Conservation (phyloP, 163 green algal genomes). For the Volvox carteri region DNA sequence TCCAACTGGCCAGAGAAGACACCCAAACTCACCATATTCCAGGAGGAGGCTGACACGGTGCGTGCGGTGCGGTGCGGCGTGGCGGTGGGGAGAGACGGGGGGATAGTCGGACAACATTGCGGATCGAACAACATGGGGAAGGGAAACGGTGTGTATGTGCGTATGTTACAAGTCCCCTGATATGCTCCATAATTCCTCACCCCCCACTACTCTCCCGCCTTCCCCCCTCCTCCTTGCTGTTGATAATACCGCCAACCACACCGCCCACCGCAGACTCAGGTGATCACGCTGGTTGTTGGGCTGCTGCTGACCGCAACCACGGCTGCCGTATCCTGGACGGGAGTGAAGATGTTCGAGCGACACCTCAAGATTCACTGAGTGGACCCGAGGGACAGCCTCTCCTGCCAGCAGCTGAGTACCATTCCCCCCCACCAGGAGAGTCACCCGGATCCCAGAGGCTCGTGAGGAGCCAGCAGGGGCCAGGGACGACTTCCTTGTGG, state of each 20-base stretch:
- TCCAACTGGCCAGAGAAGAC: constrained; percentile 57
- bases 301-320: constrained; percentile 18
- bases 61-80: neutral
- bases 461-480: too few species aligned
- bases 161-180: neutral
- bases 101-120: too few species aligned
- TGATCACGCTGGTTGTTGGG: constrained; percentile 14
- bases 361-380: constrained; percentile 39
- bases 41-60: constrained; percentile 29
- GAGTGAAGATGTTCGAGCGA: constrained; percentile 21
- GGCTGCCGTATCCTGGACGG: neutral
- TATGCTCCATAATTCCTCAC: neutral
- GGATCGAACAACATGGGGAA: neutral
- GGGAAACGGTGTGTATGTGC: neutral
- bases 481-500: too few species aligned
- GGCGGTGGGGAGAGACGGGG: too few species aligned
- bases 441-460: too few species aligned
- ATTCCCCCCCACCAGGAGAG: too few species aligned
- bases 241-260: neutral
- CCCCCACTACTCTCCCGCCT: neutral
- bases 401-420: too few species aligned
- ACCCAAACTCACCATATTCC: constrained; percentile 24
- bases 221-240: too few species aligned
- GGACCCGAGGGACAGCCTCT: too few species aligned
- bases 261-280: constrained; percentile 12